Evolutionary conservation across 176 grass and related monocot species (phyloP), one percentile per base, ranked within the genome.

Genomic region (Oryza nivara): DNA sequence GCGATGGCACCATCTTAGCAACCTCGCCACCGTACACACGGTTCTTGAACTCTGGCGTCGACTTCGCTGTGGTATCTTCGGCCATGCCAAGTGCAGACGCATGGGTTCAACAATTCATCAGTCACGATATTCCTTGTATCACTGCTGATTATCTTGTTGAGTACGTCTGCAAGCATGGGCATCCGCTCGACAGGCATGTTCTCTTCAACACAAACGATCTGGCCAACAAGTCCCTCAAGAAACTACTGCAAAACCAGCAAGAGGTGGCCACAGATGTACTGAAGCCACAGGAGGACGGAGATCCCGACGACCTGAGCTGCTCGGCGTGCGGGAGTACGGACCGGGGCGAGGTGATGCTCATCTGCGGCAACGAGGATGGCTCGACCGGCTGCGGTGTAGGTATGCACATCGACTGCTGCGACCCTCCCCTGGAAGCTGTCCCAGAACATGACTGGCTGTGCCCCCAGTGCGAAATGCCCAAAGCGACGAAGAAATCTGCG

Each of bases 21-120:
- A 95, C 96, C 70, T 93, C 91, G 10, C 96, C 96, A 6, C 96
- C 96, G 4, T 98, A 95, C 61, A 90, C 89, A 40, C 80, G 89
- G 40, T 90, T 98, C 67, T 35, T 98, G 20, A 87, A 90, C 58
- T 76, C 89, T 10, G 72, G 87, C 13, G 70, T 98, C 13, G 88
- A 98, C 49, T 98, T 90, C 7, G 91, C 92, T 8, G 85, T 98
- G 0, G 75, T 98, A 61, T 89, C 92, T 20, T 51, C 77, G 19
- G 63, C 80, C 72, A 95, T 88, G 68, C 87, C 91, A 20, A 84
- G 91, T 83, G 78, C 85, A 40, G 96, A 98, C 28, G 72, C 86
- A 65, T 95, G 93, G 85, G 85, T 98, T 52, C 93, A 88, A 81
- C 87, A 95, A 63, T 98, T 95, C 83, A 58, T 92, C 34, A 49